phyloP scores from a whole-genome alignment of 768 basidiomycete genomes.

The Phaeotremella skinneri region DNA sequence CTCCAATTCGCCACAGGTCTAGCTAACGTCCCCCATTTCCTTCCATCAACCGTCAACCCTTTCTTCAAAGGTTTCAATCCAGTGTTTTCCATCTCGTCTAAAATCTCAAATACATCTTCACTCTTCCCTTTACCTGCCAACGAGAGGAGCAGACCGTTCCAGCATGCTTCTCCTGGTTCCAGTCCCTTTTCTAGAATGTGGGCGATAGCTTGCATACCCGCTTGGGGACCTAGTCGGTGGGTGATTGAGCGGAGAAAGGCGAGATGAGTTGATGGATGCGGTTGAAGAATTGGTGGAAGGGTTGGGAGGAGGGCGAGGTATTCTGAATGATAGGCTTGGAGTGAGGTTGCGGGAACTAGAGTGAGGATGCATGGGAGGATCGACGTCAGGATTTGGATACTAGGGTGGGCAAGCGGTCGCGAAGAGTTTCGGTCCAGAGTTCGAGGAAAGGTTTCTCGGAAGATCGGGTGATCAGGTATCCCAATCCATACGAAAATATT shows the following conservation, averaged over 20 bases:
- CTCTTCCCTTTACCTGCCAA: constrained; percentile 15
- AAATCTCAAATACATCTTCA: constrained; percentile 13
- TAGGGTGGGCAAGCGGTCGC: constrained; percentile 3
- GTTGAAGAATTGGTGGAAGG: constrained; percentile 16
- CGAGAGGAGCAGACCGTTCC: constrained; percentile 15
- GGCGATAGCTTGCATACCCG: constrained; percentile 13
- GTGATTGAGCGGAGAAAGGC: constrained; percentile 21
- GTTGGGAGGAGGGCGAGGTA: constrained; percentile 5
- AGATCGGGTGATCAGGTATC: constrained; percentile 12
- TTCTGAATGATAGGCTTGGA: constrained; percentile 1
- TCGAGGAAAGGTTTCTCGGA: background rate
- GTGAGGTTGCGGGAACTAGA: constrained; percentile 4
- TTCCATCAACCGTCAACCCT: background rate
- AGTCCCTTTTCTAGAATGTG: constrained; percentile 8
- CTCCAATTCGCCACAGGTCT: background rate
- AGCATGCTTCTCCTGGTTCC: constrained; percentile 10
- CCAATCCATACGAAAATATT: constrained; percentile 23
- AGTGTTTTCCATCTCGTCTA: constrained; percentile 19
- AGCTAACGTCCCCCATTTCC: background rate
- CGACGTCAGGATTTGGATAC: constrained; percentile 15
- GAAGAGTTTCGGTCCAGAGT: constrained; percentile 3
- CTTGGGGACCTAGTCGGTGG: constrained; percentile 12
- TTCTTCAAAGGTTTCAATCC: background rate
- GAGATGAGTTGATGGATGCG: constrained; percentile 13
- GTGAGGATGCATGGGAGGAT: constrained; percentile 23